Conservation (phyloP, 2,329 filamentous ascomycete genomes). For the Stachybotrys elegans region DNA sequence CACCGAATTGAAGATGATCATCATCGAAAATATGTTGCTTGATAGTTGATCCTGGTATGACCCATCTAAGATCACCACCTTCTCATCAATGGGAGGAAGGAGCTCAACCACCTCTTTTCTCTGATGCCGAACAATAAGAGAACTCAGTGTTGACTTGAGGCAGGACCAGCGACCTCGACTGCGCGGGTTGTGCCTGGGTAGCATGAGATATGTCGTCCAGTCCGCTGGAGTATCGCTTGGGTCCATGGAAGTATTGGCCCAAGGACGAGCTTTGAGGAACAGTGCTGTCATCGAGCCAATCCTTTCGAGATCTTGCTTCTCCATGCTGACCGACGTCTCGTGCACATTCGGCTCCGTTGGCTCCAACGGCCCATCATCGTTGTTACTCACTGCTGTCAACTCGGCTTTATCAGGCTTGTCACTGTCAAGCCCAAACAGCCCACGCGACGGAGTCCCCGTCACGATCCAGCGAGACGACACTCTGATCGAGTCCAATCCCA, state of each 20-base stretch:
- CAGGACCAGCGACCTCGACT: slow-evolving; percentile 55
- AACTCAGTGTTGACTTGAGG: slow-evolving; percentile 66
- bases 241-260: slow-evolving; percentile 57
- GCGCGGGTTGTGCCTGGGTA: slow-evolving; percentile 44
- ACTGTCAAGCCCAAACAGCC: slow-evolving; percentile 63
- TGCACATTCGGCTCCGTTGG: not conserved
- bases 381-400: not conserved
- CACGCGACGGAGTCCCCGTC: slow-evolving; percentile 82
- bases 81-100: slow-evolving; percentile 69
- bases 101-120: slow-evolving; percentile 63
- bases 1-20: slow-evolving; percentile 79
- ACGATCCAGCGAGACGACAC: slow-evolving; percentile 81
- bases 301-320: slow-evolving; percentile 60
- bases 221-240: slow-evolving; percentile 54
- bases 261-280: slow-evolving; percentile 74
- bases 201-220: slow-evolving; percentile 70
- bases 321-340: slow-evolving; percentile 40
- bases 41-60: slow-evolving; percentile 81
- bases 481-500: slow-evolving; percentile 47
- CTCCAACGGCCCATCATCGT: not conserved
- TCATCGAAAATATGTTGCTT: slow-evolving; percentile 78
- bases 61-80: slow-evolving; percentile 68
- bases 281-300: slow-evolving; percentile 60
- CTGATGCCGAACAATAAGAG: slow-evolving; percentile 75
- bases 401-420: not conserved